Evolutionary conservation across 2,329 filamentous ascomycete genomes (phyloP).

Genomic region (Cytospora paraplurivora): DNA sequence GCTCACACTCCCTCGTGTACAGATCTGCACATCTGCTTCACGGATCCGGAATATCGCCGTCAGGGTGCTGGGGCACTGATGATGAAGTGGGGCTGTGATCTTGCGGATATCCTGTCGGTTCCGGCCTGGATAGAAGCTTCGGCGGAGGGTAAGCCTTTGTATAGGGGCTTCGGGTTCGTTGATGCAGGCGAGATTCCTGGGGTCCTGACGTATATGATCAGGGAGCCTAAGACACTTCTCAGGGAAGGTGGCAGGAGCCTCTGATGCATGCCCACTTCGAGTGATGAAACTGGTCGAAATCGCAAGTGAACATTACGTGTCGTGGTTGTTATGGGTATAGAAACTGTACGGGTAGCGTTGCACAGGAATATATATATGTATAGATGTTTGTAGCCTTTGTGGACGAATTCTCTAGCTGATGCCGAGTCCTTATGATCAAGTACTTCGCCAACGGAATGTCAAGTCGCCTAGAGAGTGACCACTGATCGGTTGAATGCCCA

Average conservation of each 20-base stretch:
- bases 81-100: conserved; percentile 39
- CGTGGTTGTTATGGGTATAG: too few species aligned
- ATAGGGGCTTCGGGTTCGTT: conserved; percentile 5
- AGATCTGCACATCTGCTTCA: conserved; percentile 37
- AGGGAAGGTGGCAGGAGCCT: conserved; percentile 2
- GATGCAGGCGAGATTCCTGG: neutral
- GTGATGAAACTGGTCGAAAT: too few species aligned
- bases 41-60: conserved; percentile 41
- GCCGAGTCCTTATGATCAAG: too few species aligned
- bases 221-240: neutral
- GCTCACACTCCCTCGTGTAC: neutral
- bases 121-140: conserved; percentile 43
- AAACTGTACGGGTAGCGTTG: too few species aligned
- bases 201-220: conserved; percentile 4
- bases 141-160: conserved; percentile 35
- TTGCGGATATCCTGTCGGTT: conserved; percentile 42
- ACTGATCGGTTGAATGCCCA: too few species aligned
- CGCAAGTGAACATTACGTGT: too few species aligned
- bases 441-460: too few species aligned
- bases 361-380: too few species aligned
- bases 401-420: too few species aligned
- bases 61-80: conserved; percentile 41
- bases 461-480: too few species aligned
- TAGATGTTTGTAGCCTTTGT: too few species aligned
- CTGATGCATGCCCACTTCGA: neutral